Conservation (phyloP, 2,329 filamentous ascomycete genomes). For the Intubia oerlemansii region DNA sequence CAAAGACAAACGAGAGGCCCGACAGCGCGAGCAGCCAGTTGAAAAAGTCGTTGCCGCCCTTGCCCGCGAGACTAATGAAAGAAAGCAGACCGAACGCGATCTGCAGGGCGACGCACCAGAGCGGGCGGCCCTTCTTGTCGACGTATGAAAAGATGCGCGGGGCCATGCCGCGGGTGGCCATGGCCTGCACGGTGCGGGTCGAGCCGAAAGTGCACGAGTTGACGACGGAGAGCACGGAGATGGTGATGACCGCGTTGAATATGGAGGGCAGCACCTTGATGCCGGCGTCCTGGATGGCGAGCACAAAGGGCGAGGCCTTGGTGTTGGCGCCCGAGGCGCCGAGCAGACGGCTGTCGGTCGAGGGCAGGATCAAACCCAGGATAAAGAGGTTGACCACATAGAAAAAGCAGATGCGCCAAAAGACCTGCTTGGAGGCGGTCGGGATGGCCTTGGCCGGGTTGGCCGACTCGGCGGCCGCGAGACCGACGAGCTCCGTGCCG, state of each 20-base stretch:
- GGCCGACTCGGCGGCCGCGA: constrained; percentile 27
- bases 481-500: constrained; percentile 29
- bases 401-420: constrained; percentile 31
- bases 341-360: constrained; percentile 19
- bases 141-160: constrained; percentile 37
- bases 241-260: constrained; percentile 30
- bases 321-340: constrained; percentile 19
- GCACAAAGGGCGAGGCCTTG: constrained; percentile 26
- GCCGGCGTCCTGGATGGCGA: constrained; percentile 27
- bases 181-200: constrained; percentile 27
- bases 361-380: constrained; percentile 26
- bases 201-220: constrained; percentile 29
- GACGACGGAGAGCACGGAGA: constrained; percentile 28
- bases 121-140: constrained; percentile 36
- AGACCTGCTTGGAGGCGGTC: constrained; percentile 28
- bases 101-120: constrained; percentile 29
- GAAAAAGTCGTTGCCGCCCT: constrained; percentile 28
- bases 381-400: constrained; percentile 29
- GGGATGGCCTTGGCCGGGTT: constrained; percentile 27
- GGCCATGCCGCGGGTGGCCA: constrained; percentile 26
- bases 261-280: constrained; percentile 28
- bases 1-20: constrained; percentile 52
- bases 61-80: constrained; percentile 27
- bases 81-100: constrained; percentile 37
- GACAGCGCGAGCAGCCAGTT: constrained; percentile 49